These are phyloP conservation scores for Vitis hybrid DNA, from an alignment of 177 flowering plant genomes.

Conservation along the genomic window DNA sequence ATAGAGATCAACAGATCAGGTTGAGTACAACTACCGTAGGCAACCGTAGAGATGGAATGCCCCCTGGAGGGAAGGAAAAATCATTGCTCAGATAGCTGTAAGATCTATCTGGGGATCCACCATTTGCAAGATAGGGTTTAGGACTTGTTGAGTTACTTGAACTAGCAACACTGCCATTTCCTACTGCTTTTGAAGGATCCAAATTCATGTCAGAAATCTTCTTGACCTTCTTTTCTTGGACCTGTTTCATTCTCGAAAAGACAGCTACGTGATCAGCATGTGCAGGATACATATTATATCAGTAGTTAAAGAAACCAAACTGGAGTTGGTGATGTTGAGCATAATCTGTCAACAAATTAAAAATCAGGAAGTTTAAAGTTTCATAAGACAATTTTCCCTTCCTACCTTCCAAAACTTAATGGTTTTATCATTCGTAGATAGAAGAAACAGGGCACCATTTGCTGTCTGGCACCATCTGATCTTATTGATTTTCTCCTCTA, in stretches of 20 bases:
- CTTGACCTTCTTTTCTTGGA: constrained; percentile 96
- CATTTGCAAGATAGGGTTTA: constrained; percentile 59
- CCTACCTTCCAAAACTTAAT: constrained; percentile 77
- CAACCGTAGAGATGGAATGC: constrained; percentile 74
- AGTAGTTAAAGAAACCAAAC: too few relatives aligned
- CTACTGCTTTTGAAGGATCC: constrained; percentile 57
- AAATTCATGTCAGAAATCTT: constrained; percentile 82
- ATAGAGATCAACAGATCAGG: constrained; percentile 13
- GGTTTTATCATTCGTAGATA: constrained; percentile 81
- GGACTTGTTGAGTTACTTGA: constrained; percentile 51
- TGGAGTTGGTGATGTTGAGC: background rate
- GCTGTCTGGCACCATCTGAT: constrained; percentile 80
- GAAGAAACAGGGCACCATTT: constrained; percentile 67
- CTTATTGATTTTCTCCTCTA: constrained; percentile 80
- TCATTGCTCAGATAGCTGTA: constrained; percentile 51
- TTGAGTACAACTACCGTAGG: constrained; percentile 82
- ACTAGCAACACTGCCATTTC: constrained; percentile 64
- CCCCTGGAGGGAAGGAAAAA: constrained; percentile 72
- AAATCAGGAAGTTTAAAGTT: background rate
- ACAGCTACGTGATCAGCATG: background rate
- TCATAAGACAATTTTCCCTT: background rate
- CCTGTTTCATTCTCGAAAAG: constrained; percentile 48
- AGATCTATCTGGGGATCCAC: constrained; percentile 54
- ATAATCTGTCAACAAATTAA: background rate
- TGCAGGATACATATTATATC: background rate